Conservation (phyloP, 768 basidiomycete genomes). For the Suillus brevipes region DNA sequence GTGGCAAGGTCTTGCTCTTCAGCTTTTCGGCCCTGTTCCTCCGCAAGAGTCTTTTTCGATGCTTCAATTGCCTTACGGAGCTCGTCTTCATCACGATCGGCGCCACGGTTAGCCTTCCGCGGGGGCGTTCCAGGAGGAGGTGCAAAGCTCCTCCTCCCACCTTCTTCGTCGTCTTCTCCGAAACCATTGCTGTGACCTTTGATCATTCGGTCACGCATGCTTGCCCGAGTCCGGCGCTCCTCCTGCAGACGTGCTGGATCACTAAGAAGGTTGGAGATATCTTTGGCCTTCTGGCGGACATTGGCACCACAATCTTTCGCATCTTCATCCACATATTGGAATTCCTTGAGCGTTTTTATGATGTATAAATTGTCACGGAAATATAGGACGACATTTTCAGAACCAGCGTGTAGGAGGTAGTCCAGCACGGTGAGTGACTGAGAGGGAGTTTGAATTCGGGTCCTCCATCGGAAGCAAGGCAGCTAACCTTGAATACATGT, state of each 20-base stretch:
- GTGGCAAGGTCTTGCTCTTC: constrained; percentile 84
- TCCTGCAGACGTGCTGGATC: constrained; percentile 85
- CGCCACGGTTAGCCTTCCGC: constrained; percentile 17
- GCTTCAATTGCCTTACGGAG: constrained; percentile 85
- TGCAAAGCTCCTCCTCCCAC: constrained; percentile 10
- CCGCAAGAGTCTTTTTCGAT: constrained; percentile 71
- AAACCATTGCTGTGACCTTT: constrained; percentile 49
- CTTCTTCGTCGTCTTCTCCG: constrained; percentile 38
- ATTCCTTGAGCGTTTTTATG: constrained; percentile 98
- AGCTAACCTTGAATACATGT: constrained; percentile 92
- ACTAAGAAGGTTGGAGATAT: constrained; percentile 90
- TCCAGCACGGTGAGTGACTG: constrained; percentile 92
- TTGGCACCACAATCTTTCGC: constrained; percentile 99
- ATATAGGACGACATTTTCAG: constrained; percentile 98
- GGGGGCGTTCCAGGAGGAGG: constrained; percentile 15
- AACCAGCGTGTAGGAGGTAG: constrained; percentile 93
- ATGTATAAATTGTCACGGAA: constrained; percentile 97
- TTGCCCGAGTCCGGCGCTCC: constrained; percentile 79
- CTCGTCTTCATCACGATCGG: constrained; percentile 77
- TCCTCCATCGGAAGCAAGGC: neutral
- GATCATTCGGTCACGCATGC: constrained; percentile 95
- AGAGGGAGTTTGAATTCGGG: neutral
- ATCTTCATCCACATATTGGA: constrained; percentile 93
- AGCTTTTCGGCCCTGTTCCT: constrained; percentile 59
- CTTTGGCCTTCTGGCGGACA: constrained; percentile 95